Base-by-base conservation (phyloP, 306 rosid genomes). In the Medicago lupulina region DNA sequence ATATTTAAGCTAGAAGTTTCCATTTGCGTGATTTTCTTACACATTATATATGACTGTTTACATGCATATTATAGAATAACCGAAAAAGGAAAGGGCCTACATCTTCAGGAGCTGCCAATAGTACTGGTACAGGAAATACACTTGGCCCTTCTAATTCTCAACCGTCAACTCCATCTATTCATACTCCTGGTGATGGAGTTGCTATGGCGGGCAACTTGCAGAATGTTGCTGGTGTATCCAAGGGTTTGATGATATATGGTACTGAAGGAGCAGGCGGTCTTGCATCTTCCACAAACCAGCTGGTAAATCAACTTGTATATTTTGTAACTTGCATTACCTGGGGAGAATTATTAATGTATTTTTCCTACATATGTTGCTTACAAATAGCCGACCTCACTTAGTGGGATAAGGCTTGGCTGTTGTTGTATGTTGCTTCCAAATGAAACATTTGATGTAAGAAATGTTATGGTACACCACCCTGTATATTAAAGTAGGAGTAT, bases 71-170 rank as follows among this genome's bases (percentile, higher is more conserved):
- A 67, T 60, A 92, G 97, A 89, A 82, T 76, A 85, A 79, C 72
- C 89, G 98, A 50, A 93, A 93, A 79, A 88, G 98, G 90, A 93
- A 89, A 85, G 97, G 93, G 25, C 97, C 93, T 78, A 73, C 97
- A 16, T 89, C 98, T 71, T 91, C 98, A n/a, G 98, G 98, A 75
- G 83, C 93, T 76, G 98, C 97, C 73, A 93, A 91, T 87, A 93
- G 98, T 85, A 88, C 98, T 59, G 98, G 98, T 72, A 93, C 98
- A 31, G 98, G 96, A 86, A 93, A 91, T 72, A 89, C 98, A 51
- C 70, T 86, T 18, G 98, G 98, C 67, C 97, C 93, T 74, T 89
- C 97, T 43, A 91, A 91, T 77, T 93, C 98, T 83, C 98, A 91
- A 53, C 98, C 97, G 79, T 93, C 98, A 51, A 91, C 98, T 58